Evolutionary conservation across 768 basidiomycete genomes (phyloP), one percentile per base, ranked within the genome.

Genomic region (Suillus brevipes): DNA sequence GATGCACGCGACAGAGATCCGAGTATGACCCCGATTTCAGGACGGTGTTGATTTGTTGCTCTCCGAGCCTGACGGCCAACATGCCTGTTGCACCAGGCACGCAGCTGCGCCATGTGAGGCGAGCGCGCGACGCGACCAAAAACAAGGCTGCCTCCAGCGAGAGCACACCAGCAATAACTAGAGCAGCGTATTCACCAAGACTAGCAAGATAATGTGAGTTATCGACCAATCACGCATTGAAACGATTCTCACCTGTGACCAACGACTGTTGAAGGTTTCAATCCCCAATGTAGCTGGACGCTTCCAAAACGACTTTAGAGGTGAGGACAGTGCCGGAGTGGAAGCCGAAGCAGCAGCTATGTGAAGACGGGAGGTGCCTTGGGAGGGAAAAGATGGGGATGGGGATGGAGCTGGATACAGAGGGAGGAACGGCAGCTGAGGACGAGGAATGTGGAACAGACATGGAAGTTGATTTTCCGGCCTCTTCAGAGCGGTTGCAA

Each of bases 111-210:
- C 79, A 72, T 78, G 91, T 87, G 16, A 89, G 74, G n/a, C 81
- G 81, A 8, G 83, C 87, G 50, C 90, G 81, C 50, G 77, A 77
- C 3, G 86, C 87, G 47, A 91, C 81, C 31, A 91, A 72, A 5
- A 76, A 73, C 18, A 92, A 78, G 4, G 86, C 89, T 18, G 83
- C 84, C 65, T 83, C 77, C 20, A 91, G 75, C 0, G 80, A 78
- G 16, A 92, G 69, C 1, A 89, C 85, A 1, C 80, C 83, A 0
- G 90, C 86, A n/a, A 82, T 76, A 20, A 87, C 87, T 49, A 92
- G 81, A 12, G 88, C 90, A 9, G 86, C 86, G 62, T 90, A 92
- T 78, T 92, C 91, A 47, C 91, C 91, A 20, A 92, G 80, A 73
- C 91, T 92, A 65, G 52, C 55, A 56, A 38, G 62, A 13, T 25